Evolutionary conservation across 75 land plant genomes (phyloP).

Genomic region (Azolla pinnata): DNA sequence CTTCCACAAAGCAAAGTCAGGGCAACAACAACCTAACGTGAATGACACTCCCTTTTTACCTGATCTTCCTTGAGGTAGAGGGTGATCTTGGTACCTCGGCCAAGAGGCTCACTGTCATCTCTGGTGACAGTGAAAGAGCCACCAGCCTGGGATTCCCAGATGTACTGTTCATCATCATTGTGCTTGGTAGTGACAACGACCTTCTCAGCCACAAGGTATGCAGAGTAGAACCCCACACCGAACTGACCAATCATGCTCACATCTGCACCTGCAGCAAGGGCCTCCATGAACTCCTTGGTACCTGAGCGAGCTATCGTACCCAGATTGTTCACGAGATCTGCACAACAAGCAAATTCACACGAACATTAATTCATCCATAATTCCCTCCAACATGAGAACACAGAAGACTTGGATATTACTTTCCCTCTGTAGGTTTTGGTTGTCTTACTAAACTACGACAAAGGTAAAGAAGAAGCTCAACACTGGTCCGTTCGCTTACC

Average conservation of each 20-base stretch:
- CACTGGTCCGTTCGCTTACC: constrained; percentile 31
- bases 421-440: too few species aligned
- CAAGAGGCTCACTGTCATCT: constrained; percentile 46
- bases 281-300: constrained; percentile 63
- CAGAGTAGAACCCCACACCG: constrained; percentile 67
- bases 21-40: too few species aligned
- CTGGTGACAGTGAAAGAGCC: constrained; percentile 58
- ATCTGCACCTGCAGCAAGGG: constrained; percentile 70
- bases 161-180: constrained; percentile 63
- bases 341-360: not conserved
- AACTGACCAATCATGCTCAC: constrained; percentile 81
- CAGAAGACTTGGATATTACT: too few species aligned
- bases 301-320: constrained; percentile 68
- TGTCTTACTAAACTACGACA: not conserved
- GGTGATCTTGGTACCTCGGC: constrained; percentile 65
- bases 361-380: too few species aligned
- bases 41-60: too few species aligned
- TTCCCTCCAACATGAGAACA: too few species aligned
- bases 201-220: constrained; percentile 57
- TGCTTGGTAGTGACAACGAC: constrained; percentile 49
- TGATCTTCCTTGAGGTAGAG: constrained; percentile 64
- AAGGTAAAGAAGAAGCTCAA: constrained; percentile 2
- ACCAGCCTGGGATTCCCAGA: constrained; percentile 73
- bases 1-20: too few species aligned
- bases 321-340: constrained; percentile 63